Conservation (phyloP, 2,329 filamentous ascomycete genomes). For the Colletotrichum sp. region DNA sequence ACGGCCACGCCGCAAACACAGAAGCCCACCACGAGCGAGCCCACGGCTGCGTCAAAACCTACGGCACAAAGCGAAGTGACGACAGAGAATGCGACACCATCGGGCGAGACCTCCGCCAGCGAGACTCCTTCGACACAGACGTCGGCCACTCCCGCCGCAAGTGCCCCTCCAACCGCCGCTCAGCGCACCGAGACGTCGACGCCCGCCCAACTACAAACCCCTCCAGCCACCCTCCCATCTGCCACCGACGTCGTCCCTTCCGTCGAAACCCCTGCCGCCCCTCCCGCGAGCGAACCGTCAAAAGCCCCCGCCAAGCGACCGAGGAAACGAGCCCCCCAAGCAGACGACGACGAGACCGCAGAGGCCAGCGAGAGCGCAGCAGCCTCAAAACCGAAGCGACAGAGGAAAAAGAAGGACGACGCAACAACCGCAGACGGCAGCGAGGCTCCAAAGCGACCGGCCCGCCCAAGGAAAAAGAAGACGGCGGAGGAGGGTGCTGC, state of each 20-base stretch:
- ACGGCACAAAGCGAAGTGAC: background rate
- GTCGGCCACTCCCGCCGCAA: background rate
- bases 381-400: constrained; percentile 19
- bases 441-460: constrained; percentile 5
- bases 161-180: background rate
- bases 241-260: background rate
- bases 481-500: constrained; percentile 19
- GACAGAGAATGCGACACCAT: background rate
- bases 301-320: constrained; percentile 7
- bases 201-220: constrained; percentile 6
- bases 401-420: constrained; percentile 14
- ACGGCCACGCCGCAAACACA: background rate
- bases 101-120: background rate
- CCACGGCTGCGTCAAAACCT: background rate
- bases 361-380: background rate
- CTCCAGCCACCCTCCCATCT: background rate
- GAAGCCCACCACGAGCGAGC: background rate
- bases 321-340: constrained; percentile 8
- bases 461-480: constrained; percentile 24
- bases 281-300: background rate
- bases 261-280: background rate
- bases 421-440: constrained; percentile 2
- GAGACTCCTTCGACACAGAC: background rate
- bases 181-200: background rate
- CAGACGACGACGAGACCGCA: constrained; percentile 9